A percentile compares a stretch with the other conserved stretches of the same genome.
Conservation (phyloP, 1,139 yeast genomes). For the Pichia sp. region DNA sequence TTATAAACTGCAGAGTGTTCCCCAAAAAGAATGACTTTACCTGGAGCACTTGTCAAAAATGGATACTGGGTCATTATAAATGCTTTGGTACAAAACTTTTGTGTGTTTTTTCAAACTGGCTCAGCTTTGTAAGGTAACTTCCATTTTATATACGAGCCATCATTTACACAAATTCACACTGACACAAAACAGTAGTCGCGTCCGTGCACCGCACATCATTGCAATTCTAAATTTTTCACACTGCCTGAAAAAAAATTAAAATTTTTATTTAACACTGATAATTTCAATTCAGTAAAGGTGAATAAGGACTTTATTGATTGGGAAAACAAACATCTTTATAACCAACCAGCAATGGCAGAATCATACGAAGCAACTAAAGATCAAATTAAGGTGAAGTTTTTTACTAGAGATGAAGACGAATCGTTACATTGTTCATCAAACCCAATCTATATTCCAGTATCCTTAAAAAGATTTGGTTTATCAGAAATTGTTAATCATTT, state of each 20-base stretch:
- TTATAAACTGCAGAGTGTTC: conserved; percentile 95
- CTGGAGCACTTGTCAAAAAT: conserved; percentile 88
- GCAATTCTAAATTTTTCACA: background rate
- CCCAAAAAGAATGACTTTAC: conserved; percentile 92
- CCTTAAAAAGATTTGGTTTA: conserved; percentile 81
- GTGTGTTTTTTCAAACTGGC: background rate
- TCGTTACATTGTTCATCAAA: conserved; percentile 68
- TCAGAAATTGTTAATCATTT: conserved; percentile 93
- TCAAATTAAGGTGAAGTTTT: conserved; percentile 71
- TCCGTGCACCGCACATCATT: background rate
- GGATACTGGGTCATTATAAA: conserved; percentile 31
- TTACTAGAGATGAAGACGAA: conserved; percentile 81
- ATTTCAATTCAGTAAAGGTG: background rate
- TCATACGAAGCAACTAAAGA: conserved; percentile 8
- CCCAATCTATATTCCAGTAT: conserved; percentile 81
- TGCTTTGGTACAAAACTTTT: background rate
- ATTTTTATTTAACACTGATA: background rate
- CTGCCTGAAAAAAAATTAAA: conserved; percentile 8
- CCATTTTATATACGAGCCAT: background rate
- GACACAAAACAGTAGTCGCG: background rate
- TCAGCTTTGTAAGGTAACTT: background rate
- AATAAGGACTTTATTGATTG: background rate
- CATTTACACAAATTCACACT: background rate
- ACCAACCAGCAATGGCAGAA: conserved; percentile 6
- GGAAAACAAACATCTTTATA: background rate